Base-by-base conservation (phyloP, 176 grass and related monocot genomes). In the Eleusine indica region DNA sequence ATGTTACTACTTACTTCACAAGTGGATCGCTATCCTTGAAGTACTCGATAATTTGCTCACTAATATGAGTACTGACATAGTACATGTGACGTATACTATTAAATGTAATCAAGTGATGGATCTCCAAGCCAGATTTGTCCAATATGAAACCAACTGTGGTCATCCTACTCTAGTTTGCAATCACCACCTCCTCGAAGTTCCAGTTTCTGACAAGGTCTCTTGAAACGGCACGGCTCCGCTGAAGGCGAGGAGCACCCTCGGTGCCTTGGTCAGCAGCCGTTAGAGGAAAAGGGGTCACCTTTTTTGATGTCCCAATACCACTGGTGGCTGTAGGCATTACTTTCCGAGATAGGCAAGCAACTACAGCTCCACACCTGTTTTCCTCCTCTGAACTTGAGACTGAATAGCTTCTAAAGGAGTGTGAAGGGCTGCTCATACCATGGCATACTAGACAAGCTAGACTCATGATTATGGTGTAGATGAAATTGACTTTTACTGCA, bases 161-260 rank as follows among this genome's bases (percentile, higher is more conserved):
- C 49, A 68, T 18, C 67, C 69, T 85, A 80, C 40, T 82, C 87
- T 97, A 92, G 41, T 83, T 90, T 54, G 76, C 80, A n/a, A 89
- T 54, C 82, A 88, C 75, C 64, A 89, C 82, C 79, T 97, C 92
- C 48, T 94, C 94, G 5, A 97, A 97, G 74, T 97, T 97, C 94
- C 92, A 97, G 88, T 97, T 88, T 87, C 90, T 88, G 30, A 97
- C 94, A 13, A 94, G 89, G 66, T 97, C 94, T 70, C 94, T 90
- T 16, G 89, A 92, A 84, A 97, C 92, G 46, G 94, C 94, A 32
- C 63, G 89, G 80, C 94, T 97, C 53, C 94, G 78, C 71, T 87
- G 87, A 84, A 97, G 90, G 37, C 91, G 85, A 49, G 94, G 94
- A 63, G 88, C 68, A 71, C 80, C 89, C 8, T 79, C 80, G 1